Conservation (phyloP, 2,329 filamentous ascomycete genomes). For the Gyromitra esculenta region DNA sequence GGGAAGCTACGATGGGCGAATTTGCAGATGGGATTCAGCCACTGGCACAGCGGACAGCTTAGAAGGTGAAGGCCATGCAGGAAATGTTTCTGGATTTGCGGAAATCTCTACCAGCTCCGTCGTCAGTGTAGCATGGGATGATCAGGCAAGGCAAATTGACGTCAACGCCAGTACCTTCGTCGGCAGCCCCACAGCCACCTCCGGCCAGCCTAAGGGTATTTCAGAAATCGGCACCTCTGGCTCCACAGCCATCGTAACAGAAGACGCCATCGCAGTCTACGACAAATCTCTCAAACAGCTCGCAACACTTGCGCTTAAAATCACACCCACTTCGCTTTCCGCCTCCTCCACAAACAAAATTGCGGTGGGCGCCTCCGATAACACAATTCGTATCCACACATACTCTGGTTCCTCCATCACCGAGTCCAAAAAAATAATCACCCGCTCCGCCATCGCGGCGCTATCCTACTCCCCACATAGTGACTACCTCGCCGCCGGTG, state of each 20-base stretch:
- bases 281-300: slow-evolving; percentile 62
- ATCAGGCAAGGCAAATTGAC: slow-evolving; percentile 83
- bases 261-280: slow-evolving; percentile 64
- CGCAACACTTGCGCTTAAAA: slow-evolving; percentile 66
- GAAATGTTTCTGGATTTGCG: slow-evolving; percentile 82
- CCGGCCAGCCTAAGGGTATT: slow-evolving; percentile 78
- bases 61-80: slow-evolving; percentile 83
- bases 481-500: slow-evolving; percentile 81
- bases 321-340: slow-evolving; percentile 75
- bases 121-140: slow-evolving; percentile 95
- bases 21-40: slow-evolving; percentile 82
- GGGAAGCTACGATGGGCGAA: slow-evolving; percentile 89
- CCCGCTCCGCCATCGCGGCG: slow-evolving; percentile 75
- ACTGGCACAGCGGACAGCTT: slow-evolving; percentile 75
- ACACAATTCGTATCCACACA: slow-evolving; percentile 78
- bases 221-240: slow-evolving; percentile 65
- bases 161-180: slow-evolving; percentile 51
- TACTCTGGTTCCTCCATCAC: slow-evolving; percentile 68
- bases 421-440: slow-evolving; percentile 69
- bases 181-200: slow-evolving; percentile 47
- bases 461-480: slow-evolving; percentile 85
- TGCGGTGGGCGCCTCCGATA: slow-evolving; percentile 80
- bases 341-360: slow-evolving; percentile 62
- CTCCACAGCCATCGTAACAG: slow-evolving; percentile 69
- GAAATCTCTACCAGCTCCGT: slow-evolving; percentile 69